A percentile compares a stretch with the other conserved stretches of the same genome.
phyloP scores from a whole-genome alignment of 176 grass and related monocot genomes.

The Triticum dicoccoides region DNA sequence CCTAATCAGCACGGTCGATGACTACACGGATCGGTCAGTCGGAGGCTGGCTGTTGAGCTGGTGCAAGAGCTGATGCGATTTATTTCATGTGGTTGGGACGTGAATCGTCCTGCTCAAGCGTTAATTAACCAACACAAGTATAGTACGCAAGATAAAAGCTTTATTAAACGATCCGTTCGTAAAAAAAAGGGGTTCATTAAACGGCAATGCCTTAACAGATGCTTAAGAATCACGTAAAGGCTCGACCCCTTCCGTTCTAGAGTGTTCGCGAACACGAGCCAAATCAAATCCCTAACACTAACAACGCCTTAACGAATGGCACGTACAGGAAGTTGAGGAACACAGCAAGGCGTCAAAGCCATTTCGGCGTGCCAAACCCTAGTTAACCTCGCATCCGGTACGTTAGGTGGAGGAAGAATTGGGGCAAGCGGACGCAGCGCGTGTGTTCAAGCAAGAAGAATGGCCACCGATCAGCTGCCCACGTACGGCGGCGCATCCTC shows the following conservation, averaged over 20 bases:
- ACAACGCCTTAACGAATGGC: not conserved
- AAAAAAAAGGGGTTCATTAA: not conserved
- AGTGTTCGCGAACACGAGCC: not conserved
- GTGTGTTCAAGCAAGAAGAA: not conserved
- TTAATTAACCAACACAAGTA: conserved; percentile 8
- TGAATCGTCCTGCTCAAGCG: not conserved
- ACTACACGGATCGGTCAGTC: not conserved
- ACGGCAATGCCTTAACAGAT: not conserved
- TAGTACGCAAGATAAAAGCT: not conserved
- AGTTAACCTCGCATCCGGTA: not conserved
- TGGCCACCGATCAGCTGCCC: not conserved
- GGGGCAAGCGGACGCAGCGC: not conserved
- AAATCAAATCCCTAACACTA: not conserved
- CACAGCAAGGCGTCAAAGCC: not conserved
- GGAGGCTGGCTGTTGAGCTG: not conserved
- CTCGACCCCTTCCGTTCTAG: not conserved
- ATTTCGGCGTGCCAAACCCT: not conserved
- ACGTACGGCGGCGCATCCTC: not conserved
- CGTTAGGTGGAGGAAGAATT: conserved; percentile 1
- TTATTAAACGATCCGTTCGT: not conserved
- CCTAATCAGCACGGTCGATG: not conserved
- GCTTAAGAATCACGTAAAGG: not conserved
- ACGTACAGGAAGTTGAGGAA: not conserved
- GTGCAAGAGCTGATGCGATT: not conserved
- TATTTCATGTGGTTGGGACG: conserved; percentile 9